Base-by-base conservation (phyloP, 2,329 filamentous ascomycete genomes). In the Colletotrichum agaves region DNA sequence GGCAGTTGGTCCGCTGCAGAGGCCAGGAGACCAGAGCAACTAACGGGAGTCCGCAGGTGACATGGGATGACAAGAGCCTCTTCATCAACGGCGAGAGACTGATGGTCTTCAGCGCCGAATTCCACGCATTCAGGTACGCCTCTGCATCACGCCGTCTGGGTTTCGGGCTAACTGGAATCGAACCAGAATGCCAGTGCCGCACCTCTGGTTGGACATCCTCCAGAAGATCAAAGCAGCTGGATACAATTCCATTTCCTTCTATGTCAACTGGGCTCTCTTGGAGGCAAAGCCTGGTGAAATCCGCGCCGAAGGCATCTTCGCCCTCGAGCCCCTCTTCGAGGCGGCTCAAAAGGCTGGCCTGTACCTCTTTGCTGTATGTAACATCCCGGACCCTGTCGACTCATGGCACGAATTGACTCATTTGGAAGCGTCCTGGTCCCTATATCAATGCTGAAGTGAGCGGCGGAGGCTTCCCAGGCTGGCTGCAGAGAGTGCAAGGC, bases 161-260 rank as follows among this genome's bases (percentile, higher is more conserved):
- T 13, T 35, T 39, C 8, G 3, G 13, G 27, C 17, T 53, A 12
- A 0, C 33, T 53, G n/a, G n/a, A 0, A 53, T 2, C 7, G 2
- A 5, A 13, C 7, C n/a, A 71, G 69, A 57, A 73, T 79, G 19
- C 78, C 78, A 1, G 77, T 77, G 0, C 77, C 78, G 0, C 74
- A 72, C 5, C 69, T 81, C 2, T 81, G 88, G 84, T 81, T 91
- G 23, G 91, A 93, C 73, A 77, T 93, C 7, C 89, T 93, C 68
- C 88, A 93, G 73, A 93, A 93, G 78, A 85, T 93, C 77, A 93
- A 91, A 77, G 87, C 90, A 1, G 78, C 92, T 0, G 91, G 91
- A 0, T 92, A 91, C 78, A 92, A 90, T 71, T 85, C 85, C 21
- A 88, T 93, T 4, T 92, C 89, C 0, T 91, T 93, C 75, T 93